Conservation (phyloP, 1,139 yeast genomes). For the Magnusiomyces sp. region DNA sequence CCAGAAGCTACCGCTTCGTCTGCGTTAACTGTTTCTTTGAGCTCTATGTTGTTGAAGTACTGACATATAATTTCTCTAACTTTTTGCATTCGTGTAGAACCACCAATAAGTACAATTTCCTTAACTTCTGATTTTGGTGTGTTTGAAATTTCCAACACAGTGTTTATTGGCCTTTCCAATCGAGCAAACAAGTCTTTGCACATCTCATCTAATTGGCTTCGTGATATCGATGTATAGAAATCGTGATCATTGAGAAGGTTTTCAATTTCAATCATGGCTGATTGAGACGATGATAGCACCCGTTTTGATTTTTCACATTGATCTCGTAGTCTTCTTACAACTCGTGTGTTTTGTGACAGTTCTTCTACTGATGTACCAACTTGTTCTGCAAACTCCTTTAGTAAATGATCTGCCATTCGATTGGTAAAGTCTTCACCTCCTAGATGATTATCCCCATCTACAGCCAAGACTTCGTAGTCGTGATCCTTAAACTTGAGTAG, state of each 20-base stretch:
- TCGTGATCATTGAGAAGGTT: constrained; percentile 90
- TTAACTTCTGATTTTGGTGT: constrained; percentile 77
- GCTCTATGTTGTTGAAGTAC: constrained; percentile 91
- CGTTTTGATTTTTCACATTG: constrained; percentile 99
- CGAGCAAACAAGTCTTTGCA: constrained; percentile 94
- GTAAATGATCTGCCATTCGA: constrained; percentile 78
- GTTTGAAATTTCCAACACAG: constrained; percentile 95
- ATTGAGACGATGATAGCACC: constrained; percentile 87
- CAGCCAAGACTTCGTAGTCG: constrained; percentile 80
- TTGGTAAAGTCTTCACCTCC: constrained; percentile 86
- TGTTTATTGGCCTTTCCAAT: constrained; percentile 92
- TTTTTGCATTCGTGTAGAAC: constrained; percentile 99
- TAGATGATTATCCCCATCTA: constrained; percentile 84
- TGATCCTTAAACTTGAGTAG: constrained; percentile 80
- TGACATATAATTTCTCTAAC: constrained; percentile 92
- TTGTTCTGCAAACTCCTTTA: constrained; percentile 88
- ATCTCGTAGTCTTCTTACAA: constrained; percentile 98
- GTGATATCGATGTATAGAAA: constrained; percentile 86
- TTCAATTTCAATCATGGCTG: constrained; percentile 94
- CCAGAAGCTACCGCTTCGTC: constrained; percentile 99
- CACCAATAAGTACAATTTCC: constrained; percentile 97
- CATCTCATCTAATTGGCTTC: constrained; percentile 88
- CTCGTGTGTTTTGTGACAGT: constrained; percentile 85
- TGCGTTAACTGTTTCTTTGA: constrained; percentile 98
- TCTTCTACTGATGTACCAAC: constrained; percentile 84